Conservation (phyloP, 208 protist genomes). For the Leishmania amazonensis region DNA sequence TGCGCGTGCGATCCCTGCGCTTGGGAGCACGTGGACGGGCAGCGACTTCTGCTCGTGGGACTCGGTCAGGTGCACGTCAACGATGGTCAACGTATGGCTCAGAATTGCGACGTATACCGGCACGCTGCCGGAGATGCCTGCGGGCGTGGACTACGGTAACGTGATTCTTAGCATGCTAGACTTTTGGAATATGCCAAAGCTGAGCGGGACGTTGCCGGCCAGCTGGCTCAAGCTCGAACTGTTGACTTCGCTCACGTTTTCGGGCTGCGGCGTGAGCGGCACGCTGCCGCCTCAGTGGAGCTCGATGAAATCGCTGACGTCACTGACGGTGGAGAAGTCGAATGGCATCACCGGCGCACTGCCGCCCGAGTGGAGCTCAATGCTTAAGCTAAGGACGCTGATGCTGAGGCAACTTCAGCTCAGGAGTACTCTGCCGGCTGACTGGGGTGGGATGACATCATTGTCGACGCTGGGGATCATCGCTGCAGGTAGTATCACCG, state of each 20-base stretch:
- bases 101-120: background rate
- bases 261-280: background rate
- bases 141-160: no score
- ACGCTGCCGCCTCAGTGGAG: background rate
- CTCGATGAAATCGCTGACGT: background rate
- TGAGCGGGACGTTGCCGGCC: no score
- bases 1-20: constrained; percentile 1
- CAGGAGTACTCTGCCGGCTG: background rate
- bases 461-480: background rate
- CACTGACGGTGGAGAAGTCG: no score
- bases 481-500: background rate
- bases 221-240: no score
- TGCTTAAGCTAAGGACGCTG: background rate
- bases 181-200: no score
- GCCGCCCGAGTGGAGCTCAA: background rate
- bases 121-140: constrained; percentile 14
- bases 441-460: constrained; percentile 5
- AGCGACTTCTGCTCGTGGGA: constrained; percentile 4
- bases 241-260: no score
- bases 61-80: background rate
- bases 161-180: no score
- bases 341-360: background rate
- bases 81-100: background rate
- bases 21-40: background rate
- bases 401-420: background rate